Conservation (phyloP, 495 filamentous ascomycete species). For the Astrocystis sublimbata region DNA sequence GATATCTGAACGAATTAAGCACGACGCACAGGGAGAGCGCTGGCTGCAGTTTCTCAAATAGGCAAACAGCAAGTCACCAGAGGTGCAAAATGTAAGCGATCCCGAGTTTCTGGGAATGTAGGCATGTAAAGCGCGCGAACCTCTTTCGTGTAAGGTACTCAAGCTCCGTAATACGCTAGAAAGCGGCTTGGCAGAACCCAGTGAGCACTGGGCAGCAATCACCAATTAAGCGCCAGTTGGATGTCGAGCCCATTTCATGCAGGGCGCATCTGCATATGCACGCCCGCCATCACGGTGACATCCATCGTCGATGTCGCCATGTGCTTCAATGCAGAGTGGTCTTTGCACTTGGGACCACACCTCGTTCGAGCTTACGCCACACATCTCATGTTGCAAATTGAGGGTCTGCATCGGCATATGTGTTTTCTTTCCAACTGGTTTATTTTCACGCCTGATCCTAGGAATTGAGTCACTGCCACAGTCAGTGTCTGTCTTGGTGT, state of each 20-base stretch:
- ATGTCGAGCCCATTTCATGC: conserved; percentile 1
- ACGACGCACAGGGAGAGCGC: no score
- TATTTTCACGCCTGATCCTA: no score
- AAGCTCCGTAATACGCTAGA: neutral
- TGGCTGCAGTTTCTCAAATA: neutral
- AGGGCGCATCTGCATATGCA: conserved; percentile 14
- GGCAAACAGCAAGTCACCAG: neutral
- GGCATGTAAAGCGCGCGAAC: no score
- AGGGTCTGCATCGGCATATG: neutral
- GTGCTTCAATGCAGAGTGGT: conserved; percentile 5
- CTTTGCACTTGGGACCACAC: neutral
- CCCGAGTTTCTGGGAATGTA: neutral
- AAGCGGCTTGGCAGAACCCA: conserved; percentile 1
- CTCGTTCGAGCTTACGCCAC: neutral
- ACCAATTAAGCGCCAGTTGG: conserved; percentile 12
- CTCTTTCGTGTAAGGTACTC: neutral
- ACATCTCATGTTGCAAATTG: neutral
- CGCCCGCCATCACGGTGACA: conserved; percentile 12
- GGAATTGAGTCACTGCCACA: no score
- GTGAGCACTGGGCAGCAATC: neutral
- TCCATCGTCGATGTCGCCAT: neutral
- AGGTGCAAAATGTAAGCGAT: neutral
- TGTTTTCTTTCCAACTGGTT: no score
- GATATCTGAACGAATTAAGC: neutral
- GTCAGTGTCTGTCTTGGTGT: no score